Base-by-base conservation (phyloP, 345 rosid species). In the Gynandropsis gynandra region DNA sequence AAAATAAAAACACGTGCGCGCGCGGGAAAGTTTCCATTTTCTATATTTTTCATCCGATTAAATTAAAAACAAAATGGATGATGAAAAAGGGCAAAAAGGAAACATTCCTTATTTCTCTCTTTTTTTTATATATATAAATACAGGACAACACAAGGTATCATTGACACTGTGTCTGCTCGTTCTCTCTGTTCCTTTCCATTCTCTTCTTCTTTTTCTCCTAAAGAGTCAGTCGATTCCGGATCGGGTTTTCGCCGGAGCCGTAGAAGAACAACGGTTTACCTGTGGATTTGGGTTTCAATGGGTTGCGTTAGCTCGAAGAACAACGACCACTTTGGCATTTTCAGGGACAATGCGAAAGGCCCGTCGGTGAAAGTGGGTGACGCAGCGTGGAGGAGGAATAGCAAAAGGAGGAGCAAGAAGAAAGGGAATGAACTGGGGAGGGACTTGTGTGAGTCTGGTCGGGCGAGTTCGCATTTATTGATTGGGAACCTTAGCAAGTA, bases 381-480 rank as follows among this genome's bases (percentile, higher is more conserved):
- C 48, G 71, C 49, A 20, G 59, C 65, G 1, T 66, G 71, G 65
- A 65, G 64, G 51, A 58, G 71, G 7, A 64, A 21, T 29, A 63
- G 69, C 32, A 66, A 64, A 49, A 72, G 71, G n/a, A n/a, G n/a
- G n/a, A n/a, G n/a, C 14, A 72, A 66, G 51, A 73, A 57, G 41
- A 54, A 54, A 15, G 64, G 34, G n/a, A 57, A 64, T 17, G 76
- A 65, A 43, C 29, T 65, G 1, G 93, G 76, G n/a, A 72, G 78
- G 71, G 89, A 81, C 40, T 55, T 69, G 70, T 76, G 95, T 10
- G 93, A 77, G 72, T 81, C 94, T 6, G 85, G 90, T 9, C 74
- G 82, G 69, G 84, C 50, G 44, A 73, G 80, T 58, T 75, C 76
- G 50, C 71, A 47, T 47, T 47, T 11, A 16, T 16, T 71, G 13